phyloP scores from a whole-genome alignment of 345 rosid genomes.

The Geranium rotundifolium region DNA sequence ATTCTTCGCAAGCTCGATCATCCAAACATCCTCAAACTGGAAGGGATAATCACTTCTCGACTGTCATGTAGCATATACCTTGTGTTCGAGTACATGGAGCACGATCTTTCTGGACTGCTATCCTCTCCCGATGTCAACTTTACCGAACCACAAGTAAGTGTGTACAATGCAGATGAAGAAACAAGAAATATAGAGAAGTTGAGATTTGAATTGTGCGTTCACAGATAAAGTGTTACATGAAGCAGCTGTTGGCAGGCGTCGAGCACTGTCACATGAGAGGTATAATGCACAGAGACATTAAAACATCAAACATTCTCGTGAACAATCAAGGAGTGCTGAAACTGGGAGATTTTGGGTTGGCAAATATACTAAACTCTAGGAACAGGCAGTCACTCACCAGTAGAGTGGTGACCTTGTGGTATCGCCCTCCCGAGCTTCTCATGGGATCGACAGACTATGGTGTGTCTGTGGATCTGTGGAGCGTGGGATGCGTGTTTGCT shows the following conservation, averaged over 20 bases:
- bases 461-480: conserved; percentile 33
- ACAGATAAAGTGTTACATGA: conserved; percentile 33
- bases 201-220: not conserved
- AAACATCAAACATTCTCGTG: conserved; percentile 18
- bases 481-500: conserved; percentile 35
- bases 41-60: conserved; percentile 32
- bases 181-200: not conserved
- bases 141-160: conserved; percentile 25
- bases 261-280: conserved; percentile 36
- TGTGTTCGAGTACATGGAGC: conserved; percentile 41
- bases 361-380: conserved; percentile 16
- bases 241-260: conserved; percentile 27
- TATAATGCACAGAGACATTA: conserved; percentile 35
- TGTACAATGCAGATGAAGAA: no score
- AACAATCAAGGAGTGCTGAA: conserved; percentile 25
- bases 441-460: conserved; percentile 22
- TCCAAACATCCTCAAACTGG: conserved; percentile 28
- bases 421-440: conserved; percentile 39
- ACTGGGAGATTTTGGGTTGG: conserved; percentile 37
- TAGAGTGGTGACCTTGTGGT: conserved; percentile 41
- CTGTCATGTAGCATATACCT: conserved; percentile 31
- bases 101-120: conserved; percentile 30
- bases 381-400: conserved; percentile 25
- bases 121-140: conserved; percentile 23
- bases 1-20: conserved; percentile 31